Conservation (phyloP, 108 stramenopile species). For the Conticribra weissflogii region DNA sequence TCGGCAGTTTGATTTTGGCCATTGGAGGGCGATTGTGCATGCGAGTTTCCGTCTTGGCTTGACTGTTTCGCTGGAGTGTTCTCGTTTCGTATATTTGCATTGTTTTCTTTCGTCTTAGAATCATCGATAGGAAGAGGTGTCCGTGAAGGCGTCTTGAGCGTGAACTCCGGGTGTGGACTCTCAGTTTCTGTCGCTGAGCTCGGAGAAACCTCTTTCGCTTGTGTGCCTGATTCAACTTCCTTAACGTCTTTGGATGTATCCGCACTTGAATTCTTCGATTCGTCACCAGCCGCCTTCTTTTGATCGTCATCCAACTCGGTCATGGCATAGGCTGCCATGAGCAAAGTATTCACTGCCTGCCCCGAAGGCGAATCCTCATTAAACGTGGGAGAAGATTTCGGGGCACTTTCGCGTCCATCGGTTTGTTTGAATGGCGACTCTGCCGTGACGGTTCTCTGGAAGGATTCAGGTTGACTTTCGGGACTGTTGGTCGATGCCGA, state of each 20-base stretch:
- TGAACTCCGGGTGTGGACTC: too few species aligned
- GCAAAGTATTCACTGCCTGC: conserved; percentile 36
- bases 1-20: background rate
- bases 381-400: conserved; percentile 1
- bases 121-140: too few species aligned
- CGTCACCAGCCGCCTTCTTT: background rate
- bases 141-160: too few species aligned
- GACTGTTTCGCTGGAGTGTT: too few species aligned
- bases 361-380: conserved; percentile 31
- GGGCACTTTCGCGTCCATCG: conserved; percentile 10
- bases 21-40: background rate
- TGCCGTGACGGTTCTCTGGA: conserved; percentile 6
- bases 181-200: too few species aligned
- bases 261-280: too few species aligned
- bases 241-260: too few species aligned
- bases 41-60: too few species aligned
- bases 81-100: too few species aligned
- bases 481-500: background rate
- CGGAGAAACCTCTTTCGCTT: too few species aligned
- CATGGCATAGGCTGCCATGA: conserved; percentile 37
- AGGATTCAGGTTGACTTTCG: conserved; percentile 1
- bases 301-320: conserved; percentile 14
- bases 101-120: too few species aligned
- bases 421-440: conserved; percentile 16
- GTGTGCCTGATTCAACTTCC: too few species aligned